phyloP scores from a whole-genome alignment of 1,284 basidiomycete species.

The Apiotrichum sp. region DNA sequence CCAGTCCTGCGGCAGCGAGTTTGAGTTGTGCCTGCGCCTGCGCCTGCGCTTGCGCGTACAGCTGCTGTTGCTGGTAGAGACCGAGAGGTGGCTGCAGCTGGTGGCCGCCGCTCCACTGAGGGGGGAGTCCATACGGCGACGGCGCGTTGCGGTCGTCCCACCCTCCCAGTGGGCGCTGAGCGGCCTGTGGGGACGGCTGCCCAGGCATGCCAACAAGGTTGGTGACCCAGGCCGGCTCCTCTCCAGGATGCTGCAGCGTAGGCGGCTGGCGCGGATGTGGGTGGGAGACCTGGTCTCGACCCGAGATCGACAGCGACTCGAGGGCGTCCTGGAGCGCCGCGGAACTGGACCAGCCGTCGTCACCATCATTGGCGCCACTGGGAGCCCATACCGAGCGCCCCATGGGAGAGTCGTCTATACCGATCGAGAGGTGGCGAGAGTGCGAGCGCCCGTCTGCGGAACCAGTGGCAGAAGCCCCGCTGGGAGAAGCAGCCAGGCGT shows the following conservation, averaged over 20 bases:
- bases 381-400: slow-evolving; percentile 39
- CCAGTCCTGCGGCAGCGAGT: slow-evolving; percentile 11
- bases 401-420: slow-evolving; percentile 31
- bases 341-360: slow-evolving; percentile 34
- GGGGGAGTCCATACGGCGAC: background rate
- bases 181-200: slow-evolving; percentile 24
- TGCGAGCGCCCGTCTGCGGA: slow-evolving; percentile 6
- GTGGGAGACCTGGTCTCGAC: slow-evolving; percentile 15
- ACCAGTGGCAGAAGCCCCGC: slow-evolving; percentile 4
- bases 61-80: slow-evolving; percentile 24
- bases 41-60: background rate
- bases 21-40: slow-evolving; percentile 16
- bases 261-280: background rate
- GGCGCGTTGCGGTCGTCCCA: slow-evolving; percentile 15
- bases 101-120: slow-evolving; percentile 4
- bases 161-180: slow-evolving; percentile 4
- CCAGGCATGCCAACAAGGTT: slow-evolving; percentile 39
- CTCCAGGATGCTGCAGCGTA: slow-evolving; percentile 9
- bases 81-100: slow-evolving; percentile 13
- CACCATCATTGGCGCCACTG: slow-evolving; percentile 13
- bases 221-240: slow-evolving; percentile 43
- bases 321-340: slow-evolving; percentile 39
- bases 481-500: slow-evolving; percentile 15
- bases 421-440: slow-evolving; percentile 13
- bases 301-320: slow-evolving; percentile 22